Evolutionary conservation across 768 basidiomycete species (phyloP).

Genomic region (Psilocybe sp.): DNA sequence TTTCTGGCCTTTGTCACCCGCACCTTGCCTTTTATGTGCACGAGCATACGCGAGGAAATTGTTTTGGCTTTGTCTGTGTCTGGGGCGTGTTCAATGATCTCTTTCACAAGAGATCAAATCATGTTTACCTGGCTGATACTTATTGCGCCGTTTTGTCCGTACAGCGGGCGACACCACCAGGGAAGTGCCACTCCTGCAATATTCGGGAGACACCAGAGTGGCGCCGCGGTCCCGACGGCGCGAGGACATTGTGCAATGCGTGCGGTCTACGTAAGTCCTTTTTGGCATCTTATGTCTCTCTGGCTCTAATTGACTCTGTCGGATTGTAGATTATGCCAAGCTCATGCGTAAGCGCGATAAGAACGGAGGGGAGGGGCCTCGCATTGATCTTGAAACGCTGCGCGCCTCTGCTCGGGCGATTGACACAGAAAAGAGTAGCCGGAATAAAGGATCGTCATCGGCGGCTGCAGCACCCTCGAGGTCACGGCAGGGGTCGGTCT

Average conservation of each 20-base stretch:
- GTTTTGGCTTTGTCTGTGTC: too few species aligned
- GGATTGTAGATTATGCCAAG: constrained; percentile 70
- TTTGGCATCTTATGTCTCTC: constrained; percentile 3
- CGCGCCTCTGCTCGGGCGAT: constrained; percentile 69
- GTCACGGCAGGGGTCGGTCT: constrained; percentile 20
- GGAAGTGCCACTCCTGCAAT: constrained; percentile 86
- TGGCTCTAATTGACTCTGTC: constrained; percentile 2
- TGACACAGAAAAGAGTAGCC: constrained; percentile 28
- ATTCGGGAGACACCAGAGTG: constrained; percentile 89
- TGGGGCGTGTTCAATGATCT: too few species aligned
- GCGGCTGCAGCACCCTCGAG: constrained; percentile 22
- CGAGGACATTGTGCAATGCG: constrained; percentile 80
- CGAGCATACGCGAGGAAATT: too few species aligned
- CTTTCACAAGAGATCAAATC: not conserved
- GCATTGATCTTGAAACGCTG: constrained; percentile 73
- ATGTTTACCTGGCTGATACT: constrained; percentile 18
- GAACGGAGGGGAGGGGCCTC: constrained; percentile 49
- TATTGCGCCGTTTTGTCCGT: constrained; percentile 28
- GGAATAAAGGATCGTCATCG: constrained; percentile 26
- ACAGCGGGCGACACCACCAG: constrained; percentile 82
- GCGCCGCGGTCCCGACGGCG: constrained; percentile 82
- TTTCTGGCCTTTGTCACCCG: not conserved
- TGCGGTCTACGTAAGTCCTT: constrained; percentile 74
- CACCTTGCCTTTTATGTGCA: not conserved
- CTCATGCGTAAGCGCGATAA: constrained; percentile 79